Conservation (phyloP, 1,139 yeast species). For the Nakaseomyces nivariensis region DNA sequence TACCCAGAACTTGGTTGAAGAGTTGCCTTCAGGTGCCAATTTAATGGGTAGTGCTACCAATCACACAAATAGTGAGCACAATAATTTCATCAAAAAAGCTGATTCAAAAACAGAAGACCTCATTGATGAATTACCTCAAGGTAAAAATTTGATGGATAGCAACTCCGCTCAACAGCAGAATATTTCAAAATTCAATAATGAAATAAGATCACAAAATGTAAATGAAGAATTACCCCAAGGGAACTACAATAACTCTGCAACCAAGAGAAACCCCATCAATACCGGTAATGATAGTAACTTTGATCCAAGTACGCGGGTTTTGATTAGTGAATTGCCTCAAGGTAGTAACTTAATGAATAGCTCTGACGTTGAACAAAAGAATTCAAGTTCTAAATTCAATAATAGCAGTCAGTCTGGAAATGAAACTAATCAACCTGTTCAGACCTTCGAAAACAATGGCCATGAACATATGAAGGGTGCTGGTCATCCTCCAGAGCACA, state of each 20-base stretch:
- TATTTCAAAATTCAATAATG: too few species aligned
- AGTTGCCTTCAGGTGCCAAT: neutral
- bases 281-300: too few species aligned
- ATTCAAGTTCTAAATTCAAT: neutral
- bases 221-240: too few species aligned
- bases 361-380: neutral
- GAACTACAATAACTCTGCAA: too few species aligned
- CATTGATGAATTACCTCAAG: neutral
- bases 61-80: neutral
- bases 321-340: neutral
- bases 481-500: neutral
- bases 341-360: neutral
- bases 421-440: neutral
- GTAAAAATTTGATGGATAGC: neutral
- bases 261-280: too few species aligned
- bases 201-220: too few species aligned
- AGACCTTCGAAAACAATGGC: neutral
- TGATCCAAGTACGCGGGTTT: neutral
- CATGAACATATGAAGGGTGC: neutral
- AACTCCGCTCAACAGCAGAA: neutral
- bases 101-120: neutral
- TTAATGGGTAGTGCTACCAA: neutral
- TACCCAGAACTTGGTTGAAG: neutral
- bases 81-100: neutral
- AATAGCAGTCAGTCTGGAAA: neutral